Evolutionary conservation across 2,329 filamentous ascomycete species (phyloP), one percentile per base, ranked within the genome.

Genomic region (Purpureocillium takamizusanense): DNA sequence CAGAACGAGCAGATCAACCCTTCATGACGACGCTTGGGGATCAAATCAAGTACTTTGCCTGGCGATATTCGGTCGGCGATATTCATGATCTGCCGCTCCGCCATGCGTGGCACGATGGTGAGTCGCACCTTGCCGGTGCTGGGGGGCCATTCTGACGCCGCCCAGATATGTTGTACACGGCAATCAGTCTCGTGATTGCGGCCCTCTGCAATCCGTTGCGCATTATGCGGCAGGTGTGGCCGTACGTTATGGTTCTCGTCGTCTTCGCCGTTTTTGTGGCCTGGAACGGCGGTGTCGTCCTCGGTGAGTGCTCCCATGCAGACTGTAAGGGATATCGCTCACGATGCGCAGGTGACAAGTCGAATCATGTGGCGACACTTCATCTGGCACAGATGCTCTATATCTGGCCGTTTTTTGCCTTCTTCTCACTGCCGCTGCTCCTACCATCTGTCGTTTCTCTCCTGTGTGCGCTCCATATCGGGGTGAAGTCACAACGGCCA

Each of bases 301-400:
- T 98, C 3, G 89, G 89, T n/a, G n/a, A n/a, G n/a, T n/a, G n/a
- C n/a, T n/a, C n/a, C n/a, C n/a, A n/a, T n/a, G n/a, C n/a, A n/a
- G n/a, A n/a, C n/a, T n/a, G n/a, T n/a, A n/a, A n/a, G n/a, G n/a
- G n/a, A n/a, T n/a, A n/a, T n/a, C n/a, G n/a, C n/a, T n/a, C n/a
- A n/a, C n/a, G n/a, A n/a, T n/a, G n/a, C n/a, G n/a, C n/a, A n/a
- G n/a, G n/a, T 29, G 92, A 98, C 62, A 97, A 95, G 63, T 82
- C 86, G 18, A 95, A 95, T 54, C 92, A 98, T 53, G 72, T 92
- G 25, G 88, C 89, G 1, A 92, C 88, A 1, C 66, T 97, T 11
- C 90, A 98, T 54, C 64, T 92, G 5, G 75, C 90, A 0, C 92
- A 98, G 61, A 85, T 98, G 76, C 80, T 97, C 14, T 98, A 98